These are phyloP conservation scores for Chrysanthemum makinoi DNA, from an alignment of 129 eudicot species.

Conservation along the genomic window DNA sequence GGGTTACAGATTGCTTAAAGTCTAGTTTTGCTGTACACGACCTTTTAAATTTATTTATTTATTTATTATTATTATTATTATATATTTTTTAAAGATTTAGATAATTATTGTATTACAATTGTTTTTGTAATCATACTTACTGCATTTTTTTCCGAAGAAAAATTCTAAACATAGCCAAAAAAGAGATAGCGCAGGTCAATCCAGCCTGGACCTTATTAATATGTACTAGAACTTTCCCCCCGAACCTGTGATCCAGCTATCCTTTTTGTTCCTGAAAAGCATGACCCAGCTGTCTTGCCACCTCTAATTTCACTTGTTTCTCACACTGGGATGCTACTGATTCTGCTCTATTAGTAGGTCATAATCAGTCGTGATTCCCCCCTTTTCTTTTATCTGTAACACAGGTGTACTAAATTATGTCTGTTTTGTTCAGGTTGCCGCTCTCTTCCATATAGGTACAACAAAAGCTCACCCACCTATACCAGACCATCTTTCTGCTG, in stretches of 20 bases:
- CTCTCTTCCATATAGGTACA: constrained; percentile 93
- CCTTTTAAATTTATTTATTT: not conserved
- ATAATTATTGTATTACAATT: too few relatives aligned
- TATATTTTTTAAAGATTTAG: too few relatives aligned
- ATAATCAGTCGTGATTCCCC: not conserved
- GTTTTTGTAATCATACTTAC: too few relatives aligned
- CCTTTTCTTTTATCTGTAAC: not conserved
- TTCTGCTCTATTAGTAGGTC: constrained; percentile 8
- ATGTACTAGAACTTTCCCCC: not conserved
- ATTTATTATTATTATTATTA: too few relatives aligned
- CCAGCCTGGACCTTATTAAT: not conserved
- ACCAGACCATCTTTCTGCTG: constrained; percentile 91
- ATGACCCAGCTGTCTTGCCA: not conserved
- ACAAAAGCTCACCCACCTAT: constrained; percentile 98
- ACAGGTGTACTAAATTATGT: constrained; percentile 14
- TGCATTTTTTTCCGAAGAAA: too few relatives aligned
- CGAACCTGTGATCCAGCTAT: not conserved
- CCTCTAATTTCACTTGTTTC: not conserved
- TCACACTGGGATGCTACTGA: constrained; percentile 25
- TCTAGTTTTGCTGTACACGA: not conserved
- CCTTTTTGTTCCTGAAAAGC: too few relatives aligned
- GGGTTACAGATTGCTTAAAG: not conserved
- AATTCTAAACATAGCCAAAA: not conserved
- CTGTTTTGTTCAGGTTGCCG: constrained; percentile 68
- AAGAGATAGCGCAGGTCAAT: not conserved